Conservation (phyloP, 164 flowering plant species). For the Stephania yunnanensis region DNA sequence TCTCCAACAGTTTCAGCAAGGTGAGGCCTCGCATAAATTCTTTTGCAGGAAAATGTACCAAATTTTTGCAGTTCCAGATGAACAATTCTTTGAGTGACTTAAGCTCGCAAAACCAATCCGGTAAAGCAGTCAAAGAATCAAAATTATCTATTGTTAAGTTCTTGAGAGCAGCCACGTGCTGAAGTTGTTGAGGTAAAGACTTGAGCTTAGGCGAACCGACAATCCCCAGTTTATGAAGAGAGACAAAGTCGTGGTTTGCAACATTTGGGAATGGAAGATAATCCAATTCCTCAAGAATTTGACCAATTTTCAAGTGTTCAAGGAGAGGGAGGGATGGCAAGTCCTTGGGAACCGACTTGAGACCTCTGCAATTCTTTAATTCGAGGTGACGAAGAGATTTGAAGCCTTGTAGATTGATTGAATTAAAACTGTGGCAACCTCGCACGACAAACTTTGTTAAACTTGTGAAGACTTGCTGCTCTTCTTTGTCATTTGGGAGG, state of each 20-base stretch:
- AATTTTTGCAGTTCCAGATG: slow-evolving; percentile 14
- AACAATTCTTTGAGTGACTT: slow-evolving; percentile 11
- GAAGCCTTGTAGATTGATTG: background rate
- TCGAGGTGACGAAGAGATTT: background rate
- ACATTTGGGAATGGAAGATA: background rate
- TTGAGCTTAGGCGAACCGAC: background rate
- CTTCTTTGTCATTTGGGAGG: background rate
- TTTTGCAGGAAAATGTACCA: slow-evolving; percentile 10
- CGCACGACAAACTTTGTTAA: background rate
- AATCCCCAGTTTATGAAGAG: background rate
- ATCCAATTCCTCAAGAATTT: background rate
- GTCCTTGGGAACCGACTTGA: slow-evolving; percentile 5
- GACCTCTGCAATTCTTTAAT: background rate
- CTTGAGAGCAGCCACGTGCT: background rate
- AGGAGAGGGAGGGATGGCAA: background rate
- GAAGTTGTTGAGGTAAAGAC: slow-evolving; percentile 11
- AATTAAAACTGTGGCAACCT: background rate
- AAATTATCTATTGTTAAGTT: slow-evolving; percentile 1
- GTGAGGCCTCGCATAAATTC: background rate
- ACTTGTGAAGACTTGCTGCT: background rate
- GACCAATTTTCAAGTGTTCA: background rate
- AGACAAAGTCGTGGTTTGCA: background rate
- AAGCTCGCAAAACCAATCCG: slow-evolving; percentile 19
- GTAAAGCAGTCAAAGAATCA: slow-evolving; percentile 9
- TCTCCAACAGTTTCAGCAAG: background rate